A percentile compares a stretch with the other conserved stretches of the same genome.
Evolutionary conservation across 345 rosid species (phyloP).

Genomic region (Brassica rapa): DNA sequence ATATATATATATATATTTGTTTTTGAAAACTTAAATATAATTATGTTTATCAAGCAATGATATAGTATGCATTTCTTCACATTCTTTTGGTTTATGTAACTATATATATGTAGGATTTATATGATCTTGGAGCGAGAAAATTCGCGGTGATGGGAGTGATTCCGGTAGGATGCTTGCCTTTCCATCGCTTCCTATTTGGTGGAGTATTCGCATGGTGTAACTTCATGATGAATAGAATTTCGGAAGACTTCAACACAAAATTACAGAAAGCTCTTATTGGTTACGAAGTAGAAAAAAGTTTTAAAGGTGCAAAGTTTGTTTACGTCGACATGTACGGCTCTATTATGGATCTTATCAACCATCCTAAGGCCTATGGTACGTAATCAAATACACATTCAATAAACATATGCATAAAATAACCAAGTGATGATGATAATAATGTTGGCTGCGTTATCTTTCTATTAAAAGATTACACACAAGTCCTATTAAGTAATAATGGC

Average conservation of each 20-base stretch:
- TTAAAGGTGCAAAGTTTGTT: conserved; percentile 38
- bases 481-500: background rate
- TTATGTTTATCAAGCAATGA: background rate
- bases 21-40: background rate
- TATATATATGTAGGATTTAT: conserved; percentile 32
- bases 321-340: conserved; percentile 36
- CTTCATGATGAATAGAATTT: background rate
- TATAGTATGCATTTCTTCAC: conserved; percentile 3
- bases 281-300: conserved; percentile 24
- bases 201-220: conserved; percentile 35
- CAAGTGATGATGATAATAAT: background rate
- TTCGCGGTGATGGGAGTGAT: conserved; percentile 37
- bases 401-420: conserved; percentile 1
- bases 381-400: background rate
- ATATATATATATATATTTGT: background rate
- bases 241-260: conserved; percentile 32
- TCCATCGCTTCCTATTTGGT: conserved; percentile 1
- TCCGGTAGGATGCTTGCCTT: conserved; percentile 42
- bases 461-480: background rate
- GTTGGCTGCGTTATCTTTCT: background rate
- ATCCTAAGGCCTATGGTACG: conserved; percentile 39
- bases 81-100: conserved; percentile 6
- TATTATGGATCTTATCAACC: conserved; percentile 35
- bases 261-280: conserved; percentile 27
- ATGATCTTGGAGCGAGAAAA: conserved; percentile 39